Evolutionary conservation across 2,329 filamentous ascomycete genomes (phyloP).

Genomic region (Fusarium sp.): DNA sequence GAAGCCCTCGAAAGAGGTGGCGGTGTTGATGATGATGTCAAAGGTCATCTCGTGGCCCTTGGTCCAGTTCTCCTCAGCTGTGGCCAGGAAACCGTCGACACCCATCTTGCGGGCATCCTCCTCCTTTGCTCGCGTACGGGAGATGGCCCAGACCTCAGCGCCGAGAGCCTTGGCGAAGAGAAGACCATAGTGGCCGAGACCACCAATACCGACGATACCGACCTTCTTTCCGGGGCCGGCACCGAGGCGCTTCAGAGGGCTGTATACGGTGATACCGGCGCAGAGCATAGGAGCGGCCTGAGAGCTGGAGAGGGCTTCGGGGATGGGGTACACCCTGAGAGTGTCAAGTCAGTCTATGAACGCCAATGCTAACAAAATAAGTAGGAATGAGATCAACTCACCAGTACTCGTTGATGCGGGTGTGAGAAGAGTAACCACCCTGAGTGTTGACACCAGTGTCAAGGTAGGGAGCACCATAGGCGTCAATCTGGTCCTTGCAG

Average conservation of each 20-base stretch:
- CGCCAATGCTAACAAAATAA: neutral
- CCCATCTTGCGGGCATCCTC: slow-evolving; percentile 69
- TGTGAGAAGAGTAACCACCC: slow-evolving; percentile 63
- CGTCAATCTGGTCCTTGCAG: slow-evolving; percentile 55
- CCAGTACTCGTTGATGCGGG: slow-evolving; percentile 58
- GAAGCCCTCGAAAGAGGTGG: slow-evolving; percentile 76
- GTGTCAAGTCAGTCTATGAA: slow-evolving; percentile 8
- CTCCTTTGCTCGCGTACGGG: slow-evolving; percentile 70
- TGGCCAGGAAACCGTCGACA: slow-evolving; percentile 70
- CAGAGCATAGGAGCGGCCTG: slow-evolving; percentile 85
- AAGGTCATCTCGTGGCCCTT: slow-evolving; percentile 71
- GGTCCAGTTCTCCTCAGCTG: slow-evolving; percentile 68
- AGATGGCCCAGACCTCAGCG: slow-evolving; percentile 72
- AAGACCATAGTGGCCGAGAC: slow-evolving; percentile 77
- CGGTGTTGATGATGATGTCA: slow-evolving; percentile 82
- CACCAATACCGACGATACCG: slow-evolving; percentile 78
- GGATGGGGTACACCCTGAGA: slow-evolving; percentile 76
- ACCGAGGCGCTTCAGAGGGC: slow-evolving; percentile 80
- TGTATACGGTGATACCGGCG: slow-evolving; percentile 84
- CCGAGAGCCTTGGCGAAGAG: slow-evolving; percentile 77
- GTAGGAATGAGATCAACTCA: slow-evolving; percentile 41
- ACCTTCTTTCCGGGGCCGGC: slow-evolving; percentile 83
- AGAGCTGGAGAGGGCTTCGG: slow-evolving; percentile 72
- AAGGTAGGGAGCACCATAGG: slow-evolving; percentile 63
- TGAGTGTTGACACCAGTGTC: slow-evolving; percentile 67